These are phyloP conservation scores for Fusarium secorum DNA, from an alignment of 2,329 filamentous ascomycete species.

Conservation along the genomic window DNA sequence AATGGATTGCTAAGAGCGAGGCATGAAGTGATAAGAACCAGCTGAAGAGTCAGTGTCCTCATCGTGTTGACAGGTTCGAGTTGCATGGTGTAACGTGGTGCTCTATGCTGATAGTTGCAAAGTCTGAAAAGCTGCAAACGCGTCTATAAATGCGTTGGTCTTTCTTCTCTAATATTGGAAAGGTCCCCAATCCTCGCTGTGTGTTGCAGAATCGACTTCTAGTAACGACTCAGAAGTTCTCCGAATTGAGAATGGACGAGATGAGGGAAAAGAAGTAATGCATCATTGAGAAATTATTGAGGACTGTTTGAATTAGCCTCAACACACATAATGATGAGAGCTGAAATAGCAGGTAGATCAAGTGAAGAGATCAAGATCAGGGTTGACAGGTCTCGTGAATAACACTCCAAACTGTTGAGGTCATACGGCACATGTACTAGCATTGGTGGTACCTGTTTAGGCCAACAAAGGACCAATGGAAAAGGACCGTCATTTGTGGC, in stretches of 20 bases:
- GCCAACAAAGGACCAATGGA: not conserved
- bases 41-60: conserved; percentile 28
- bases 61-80: not conserved
- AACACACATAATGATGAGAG: not conserved
- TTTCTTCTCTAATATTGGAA: not conserved
- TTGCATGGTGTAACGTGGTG: conserved; percentile 13
- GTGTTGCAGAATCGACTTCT: not conserved
- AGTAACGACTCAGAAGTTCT: not conserved
- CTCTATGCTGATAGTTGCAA: not conserved
- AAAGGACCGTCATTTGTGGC: conserved; percentile 6
- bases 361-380: conserved; percentile 29
- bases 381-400: conserved; percentile 38
- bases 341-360: conserved; percentile 7
- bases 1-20: conserved; percentile 20
- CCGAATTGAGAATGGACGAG: not conserved
- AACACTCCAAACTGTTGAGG: conserved; percentile 29
- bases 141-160: not conserved
- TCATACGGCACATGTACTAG: conserved; percentile 30
- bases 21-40: conserved; percentile 18
- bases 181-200: not conserved
- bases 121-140: not conserved
- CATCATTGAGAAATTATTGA: conserved; percentile 14
- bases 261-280: not conserved
- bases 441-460: conserved; percentile 11
- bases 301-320: not conserved